These are phyloP conservation scores for Albugo laibachii DNA, from an alignment of 352 stramenopile genomes.

Conservation along the genomic window DNA sequence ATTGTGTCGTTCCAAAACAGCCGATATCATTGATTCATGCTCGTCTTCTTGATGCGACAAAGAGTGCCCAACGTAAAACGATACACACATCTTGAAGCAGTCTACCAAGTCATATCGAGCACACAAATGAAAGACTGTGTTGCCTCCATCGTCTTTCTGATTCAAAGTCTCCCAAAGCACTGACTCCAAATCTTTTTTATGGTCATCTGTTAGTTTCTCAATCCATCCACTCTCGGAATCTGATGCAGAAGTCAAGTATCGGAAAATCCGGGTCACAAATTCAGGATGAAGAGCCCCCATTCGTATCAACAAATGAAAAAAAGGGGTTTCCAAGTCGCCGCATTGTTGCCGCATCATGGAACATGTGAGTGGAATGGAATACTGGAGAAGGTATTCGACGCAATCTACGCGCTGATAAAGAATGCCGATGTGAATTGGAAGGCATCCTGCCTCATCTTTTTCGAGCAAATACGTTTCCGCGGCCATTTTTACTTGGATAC, in stretches of 20 bases:
- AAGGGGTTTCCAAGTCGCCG: slow-evolving; percentile 32
- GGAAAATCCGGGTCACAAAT: slow-evolving; percentile 21
- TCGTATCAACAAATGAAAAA: slow-evolving; percentile 46
- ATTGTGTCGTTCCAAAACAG: not conserved
- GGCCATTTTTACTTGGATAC: slow-evolving; percentile 8
- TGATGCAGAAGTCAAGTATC: not conserved
- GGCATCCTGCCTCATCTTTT: slow-evolving; percentile 69
- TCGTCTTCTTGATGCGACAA: slow-evolving; percentile 2
- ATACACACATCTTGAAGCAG: slow-evolving; percentile 20
- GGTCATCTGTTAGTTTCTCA: slow-evolving; percentile 13
- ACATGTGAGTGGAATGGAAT: slow-evolving; percentile 39
- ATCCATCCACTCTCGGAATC: not conserved
- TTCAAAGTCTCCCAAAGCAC: slow-evolving; percentile 25
- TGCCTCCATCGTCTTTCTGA: slow-evolving; percentile 47
- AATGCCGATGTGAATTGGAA: slow-evolving; percentile 52
- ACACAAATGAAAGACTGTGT: slow-evolving; percentile 61
- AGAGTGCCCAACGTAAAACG: slow-evolving; percentile 22
- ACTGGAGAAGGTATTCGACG: slow-evolving; percentile 25
- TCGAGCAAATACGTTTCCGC: slow-evolving; percentile 38
- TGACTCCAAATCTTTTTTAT: slow-evolving; percentile 8
- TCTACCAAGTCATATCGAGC: slow-evolving; percentile 32
- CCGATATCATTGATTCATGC: not conserved
- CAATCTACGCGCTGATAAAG: slow-evolving; percentile 30
- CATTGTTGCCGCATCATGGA: slow-evolving; percentile 49
- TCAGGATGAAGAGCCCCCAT: slow-evolving; percentile 31